Evolutionary conservation across 208 protist genomes (phyloP).

Genomic region (Leishmania lainsoni): DNA sequence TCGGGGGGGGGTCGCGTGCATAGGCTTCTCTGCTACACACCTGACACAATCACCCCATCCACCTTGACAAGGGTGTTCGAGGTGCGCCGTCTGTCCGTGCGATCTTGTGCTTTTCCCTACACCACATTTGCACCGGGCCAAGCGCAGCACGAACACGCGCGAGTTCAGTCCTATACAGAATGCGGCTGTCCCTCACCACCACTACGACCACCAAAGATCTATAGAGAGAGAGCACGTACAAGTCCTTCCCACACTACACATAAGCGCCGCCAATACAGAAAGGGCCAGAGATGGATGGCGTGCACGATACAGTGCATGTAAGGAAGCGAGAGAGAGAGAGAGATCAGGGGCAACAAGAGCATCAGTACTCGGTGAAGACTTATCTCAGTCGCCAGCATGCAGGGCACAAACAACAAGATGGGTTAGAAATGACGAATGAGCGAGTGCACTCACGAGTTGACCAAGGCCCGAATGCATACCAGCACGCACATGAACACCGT

Average conservation of each 20-base stretch:
- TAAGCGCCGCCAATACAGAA: neutral
- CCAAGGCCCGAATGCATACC: neutral
- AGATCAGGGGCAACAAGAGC: neutral
- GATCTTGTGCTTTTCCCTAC: neutral
- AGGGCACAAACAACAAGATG: neutral
- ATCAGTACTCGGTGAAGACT: neutral
- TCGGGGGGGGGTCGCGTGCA: neutral
- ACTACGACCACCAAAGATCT: neutral
- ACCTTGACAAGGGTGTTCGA: neutral
- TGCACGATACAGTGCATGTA: neutral
- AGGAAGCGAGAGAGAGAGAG: neutral
- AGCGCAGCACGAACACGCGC: neutral
- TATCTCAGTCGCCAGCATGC: neutral
- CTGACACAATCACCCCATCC: neutral
- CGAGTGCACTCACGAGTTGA: neutral
- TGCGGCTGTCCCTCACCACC: neutral
- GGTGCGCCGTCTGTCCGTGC: neutral
- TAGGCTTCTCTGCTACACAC: neutral
- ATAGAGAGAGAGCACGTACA: neutral
- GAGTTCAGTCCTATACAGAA: neutral
- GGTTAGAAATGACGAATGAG: neutral
- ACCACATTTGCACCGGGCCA: neutral
- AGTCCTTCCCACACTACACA: neutral
- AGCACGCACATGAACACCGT: conserved; percentile 1
- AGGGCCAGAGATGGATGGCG: neutral